Percentiles rank a stretch among this genome's conserved stretches.
Evolutionary conservation across 2,329 filamentous ascomycete species (phyloP).

Genomic region (Helicocarpus griseus): DNA sequence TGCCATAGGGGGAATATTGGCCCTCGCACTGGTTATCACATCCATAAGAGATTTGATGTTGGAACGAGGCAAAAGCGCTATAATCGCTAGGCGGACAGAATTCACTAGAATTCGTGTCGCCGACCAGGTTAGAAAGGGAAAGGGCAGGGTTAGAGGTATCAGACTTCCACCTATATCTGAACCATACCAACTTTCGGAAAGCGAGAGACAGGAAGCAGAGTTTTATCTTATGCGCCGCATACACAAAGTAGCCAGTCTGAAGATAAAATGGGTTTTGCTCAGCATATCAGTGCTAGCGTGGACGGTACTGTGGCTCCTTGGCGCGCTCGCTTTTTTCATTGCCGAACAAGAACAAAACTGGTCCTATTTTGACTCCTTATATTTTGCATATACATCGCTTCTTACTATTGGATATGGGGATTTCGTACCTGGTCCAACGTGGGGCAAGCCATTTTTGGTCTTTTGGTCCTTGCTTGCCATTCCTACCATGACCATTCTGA

Average conservation of each 20-base stretch:
- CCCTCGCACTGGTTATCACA: conserved; percentile 25
- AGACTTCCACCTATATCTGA: conserved; percentile 6
- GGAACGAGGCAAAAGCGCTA: conserved; percentile 29
- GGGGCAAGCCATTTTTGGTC: conserved; percentile 31
- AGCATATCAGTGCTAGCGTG: conserved; percentile 28
- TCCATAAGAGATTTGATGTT: conserved; percentile 29
- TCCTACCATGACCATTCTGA: conserved; percentile 31
- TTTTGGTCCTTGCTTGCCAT: conserved; percentile 33
- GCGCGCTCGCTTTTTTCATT: conserved; percentile 27
- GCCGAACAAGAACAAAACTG: conserved; percentile 23
- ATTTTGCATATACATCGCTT: conserved; percentile 30
- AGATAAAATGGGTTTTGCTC: conserved; percentile 35
- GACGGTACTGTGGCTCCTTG: conserved; percentile 35
- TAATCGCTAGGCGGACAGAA: conserved; percentile 25
- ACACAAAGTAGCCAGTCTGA: conserved; percentile 30
- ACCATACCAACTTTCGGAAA: conserved; percentile 12
- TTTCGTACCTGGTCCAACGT: conserved; percentile 22
- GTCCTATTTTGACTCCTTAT: conserved; percentile 30
- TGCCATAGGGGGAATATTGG: conserved; percentile 26
- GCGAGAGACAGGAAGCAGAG: conserved; percentile 23
- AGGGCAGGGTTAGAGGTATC: conserved; percentile 6
- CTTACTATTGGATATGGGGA: conserved; percentile 34
- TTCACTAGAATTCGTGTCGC: conserved; percentile 24
- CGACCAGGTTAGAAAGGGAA: conserved; percentile 15
- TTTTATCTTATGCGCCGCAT: conserved; percentile 40